Base-by-base conservation (phyloP, 345 rosid genomes). In the Cochlearia excelsa region DNA sequence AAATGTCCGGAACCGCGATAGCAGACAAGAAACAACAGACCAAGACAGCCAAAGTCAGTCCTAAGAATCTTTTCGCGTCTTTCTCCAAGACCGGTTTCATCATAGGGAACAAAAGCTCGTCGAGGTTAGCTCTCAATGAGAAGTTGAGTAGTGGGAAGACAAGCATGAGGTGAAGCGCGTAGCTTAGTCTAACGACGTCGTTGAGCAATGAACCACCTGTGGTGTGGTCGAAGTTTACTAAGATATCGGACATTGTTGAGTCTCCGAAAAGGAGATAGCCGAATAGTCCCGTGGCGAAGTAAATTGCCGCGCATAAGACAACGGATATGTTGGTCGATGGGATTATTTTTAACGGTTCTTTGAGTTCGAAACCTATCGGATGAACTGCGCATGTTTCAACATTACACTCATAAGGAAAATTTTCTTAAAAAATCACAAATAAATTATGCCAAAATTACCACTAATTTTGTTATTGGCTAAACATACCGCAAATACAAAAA, bases 181-280 rank as follows among this genome's bases (percentile, higher is more conserved):
- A 91, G 84, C 90, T 88, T 46, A 91, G 57, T 40, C 98, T 76
- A 29, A 92, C 87, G 0, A 49, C 35, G 59, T 84, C 90, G 9
- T 88, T 84, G 16, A 84, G 81, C 39, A 88, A 30, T 70, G 82
- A 70, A n/a, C 87, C 82, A 28, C 74, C 82, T 4, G 90, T 80
- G 73, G 56, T 78, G 34, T 34, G 74, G 42, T 88, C 90, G 1
- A 88, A 88, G 71, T 92, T 92, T 48, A 86, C 78, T 6, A 92
- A 81, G 40, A 86, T 86, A 51, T 92, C 98, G 0, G 85, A 55
- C 95, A 83, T 78, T 67, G 79, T 82, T 42, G 84, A 84, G 33
- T 88, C 96, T 5, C 95, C 96, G 10, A 91, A 91, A 7, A 91
- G 63, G 34, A 91, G 82, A 57, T 84, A 86, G 4, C 98, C 95